Base-by-base conservation (phyloP, 768 basidiomycete genomes). In the Suillus subluteus region DNA sequence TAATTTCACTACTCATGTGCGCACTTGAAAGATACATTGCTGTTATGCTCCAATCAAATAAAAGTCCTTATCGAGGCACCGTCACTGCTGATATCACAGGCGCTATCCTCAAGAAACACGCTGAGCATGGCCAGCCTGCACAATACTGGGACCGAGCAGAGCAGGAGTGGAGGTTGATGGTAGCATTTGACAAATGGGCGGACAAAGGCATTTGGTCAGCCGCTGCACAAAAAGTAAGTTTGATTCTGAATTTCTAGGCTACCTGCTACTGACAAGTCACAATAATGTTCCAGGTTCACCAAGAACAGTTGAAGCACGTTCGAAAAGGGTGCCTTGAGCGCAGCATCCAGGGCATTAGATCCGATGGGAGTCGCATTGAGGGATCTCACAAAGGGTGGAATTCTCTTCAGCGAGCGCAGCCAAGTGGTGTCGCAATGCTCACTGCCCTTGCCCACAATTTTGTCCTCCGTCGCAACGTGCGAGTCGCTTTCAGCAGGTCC, bases 381-480 rank as follows among this genome's bases (percentile, higher is more conserved):
- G 74, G 73, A 0, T 70, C 64, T 3, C 76, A 79, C 64, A 77
- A 76, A 40, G 72, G 67, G 0, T 78, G 74, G 75, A 78, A 78
- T 38, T 35, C 61, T 2, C 26, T 78, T 0, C 67, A 70, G 52
- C 63, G 70, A 0, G 58, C 62, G 68, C n/a, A 69, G 76, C 0
- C 32, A 35, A 73, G 74, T 37, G 74, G 78, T 0, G 55, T 79
- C 0, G 67, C 62, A 11, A 62, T 69, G 9, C 62, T 78, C 6
- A 21, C 54, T 0, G 43, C 63, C 0, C 71, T 77, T 0, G 21
- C 65, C 2, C 69, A 72, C 2, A 73, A 78, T 65, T 71, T 70
- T 40, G 69, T 76, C 1, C 68, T 73, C 5, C 68, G 71, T 0
- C 58, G 68, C 0, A 78, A 78, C 32, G 32, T 73, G 4, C 65